Percentiles rank a stretch among this genome's conserved stretches.
phyloP scores from a whole-genome alignment of 2,329 filamentous ascomycete genomes.

The Fusarium palustre region DNA sequence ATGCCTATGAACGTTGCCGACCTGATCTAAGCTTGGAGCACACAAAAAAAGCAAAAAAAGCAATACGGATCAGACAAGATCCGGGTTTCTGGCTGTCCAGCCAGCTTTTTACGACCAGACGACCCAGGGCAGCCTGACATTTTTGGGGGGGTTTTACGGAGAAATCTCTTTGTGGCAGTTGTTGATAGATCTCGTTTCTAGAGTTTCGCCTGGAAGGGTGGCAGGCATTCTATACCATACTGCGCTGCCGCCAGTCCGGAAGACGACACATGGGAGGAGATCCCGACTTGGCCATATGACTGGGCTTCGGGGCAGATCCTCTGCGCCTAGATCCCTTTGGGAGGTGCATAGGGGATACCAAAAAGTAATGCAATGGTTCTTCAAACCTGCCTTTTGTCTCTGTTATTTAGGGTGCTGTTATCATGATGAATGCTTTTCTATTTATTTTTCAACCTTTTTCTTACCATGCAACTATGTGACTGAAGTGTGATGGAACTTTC shows the following conservation, averaged over 20 bases:
- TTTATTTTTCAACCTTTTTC: slow-evolving; percentile 32
- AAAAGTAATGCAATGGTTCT: slow-evolving; percentile 58
- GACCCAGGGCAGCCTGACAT: slow-evolving; percentile 48
- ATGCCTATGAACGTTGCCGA: slow-evolving; percentile 97
- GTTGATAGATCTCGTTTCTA: slow-evolving; percentile 58
- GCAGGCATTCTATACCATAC: slow-evolving; percentile 12
- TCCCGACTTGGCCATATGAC: slow-evolving; percentile 51
- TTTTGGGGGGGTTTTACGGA: slow-evolving; percentile 48
- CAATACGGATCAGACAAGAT: slow-evolving; percentile 41
- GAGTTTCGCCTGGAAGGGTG: slow-evolving; percentile 49
- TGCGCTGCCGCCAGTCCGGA: slow-evolving; percentile 45
- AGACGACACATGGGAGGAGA: slow-evolving; percentile 49
- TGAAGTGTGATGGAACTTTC: neutral
- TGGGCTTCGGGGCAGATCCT: slow-evolving; percentile 53
- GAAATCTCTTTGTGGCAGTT: slow-evolving; percentile 53
- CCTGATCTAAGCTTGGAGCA: slow-evolving; percentile 69
- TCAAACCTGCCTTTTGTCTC: slow-evolving; percentile 50
- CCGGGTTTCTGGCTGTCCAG: slow-evolving; percentile 43
- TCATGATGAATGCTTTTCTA: slow-evolving; percentile 49
- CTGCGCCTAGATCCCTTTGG: slow-evolving; percentile 52
- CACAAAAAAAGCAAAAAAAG: slow-evolving; percentile 36
- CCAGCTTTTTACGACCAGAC: slow-evolving; percentile 36
- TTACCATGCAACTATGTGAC: neutral
- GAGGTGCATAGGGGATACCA: slow-evolving; percentile 54
- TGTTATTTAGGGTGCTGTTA: slow-evolving; percentile 54